Conservation (phyloP, 2,329 filamentous ascomycete genomes). For the Cladosporium sp. region DNA sequence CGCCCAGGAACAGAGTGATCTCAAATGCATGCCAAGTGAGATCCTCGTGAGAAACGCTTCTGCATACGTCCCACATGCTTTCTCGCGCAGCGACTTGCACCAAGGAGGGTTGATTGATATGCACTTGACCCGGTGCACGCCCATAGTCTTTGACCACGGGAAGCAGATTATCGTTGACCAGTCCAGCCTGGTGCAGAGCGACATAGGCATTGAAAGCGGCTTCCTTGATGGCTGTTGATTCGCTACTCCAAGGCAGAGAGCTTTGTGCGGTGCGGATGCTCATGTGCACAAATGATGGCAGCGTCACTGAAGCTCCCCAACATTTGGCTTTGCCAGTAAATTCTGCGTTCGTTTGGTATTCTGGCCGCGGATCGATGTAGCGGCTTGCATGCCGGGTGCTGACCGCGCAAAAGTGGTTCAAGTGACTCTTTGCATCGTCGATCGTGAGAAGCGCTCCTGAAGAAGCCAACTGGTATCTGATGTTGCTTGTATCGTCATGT, state of each 20-base stretch:
- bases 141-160: slow-evolving; percentile 47
- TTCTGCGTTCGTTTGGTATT: slow-evolving; percentile 61
- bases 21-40: no score
- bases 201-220: slow-evolving; percentile 78
- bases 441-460: no score
- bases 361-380: slow-evolving; percentile 62
- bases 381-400: no score
- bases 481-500: slow-evolving; percentile 39
- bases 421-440: no score
- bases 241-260: slow-evolving; percentile 59
- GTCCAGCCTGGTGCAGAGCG: slow-evolving; percentile 61
- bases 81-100: no score
- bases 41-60: no score
- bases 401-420: no score
- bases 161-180: slow-evolving; percentile 75
- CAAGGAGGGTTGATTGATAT: no score
- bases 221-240: slow-evolving; percentile 72
- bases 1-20: no score
- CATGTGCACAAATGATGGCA: slow-evolving; percentile 68
- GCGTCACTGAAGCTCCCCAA: slow-evolving; percentile 58
- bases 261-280: slow-evolving; percentile 54
- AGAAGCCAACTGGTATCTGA: no score
- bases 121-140: slow-evolving; percentile 18
- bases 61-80: no score
- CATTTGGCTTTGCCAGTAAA: slow-evolving; percentile 28